Conservation (phyloP, 257 asterid species). For the Ehretia macrophylla region DNA sequence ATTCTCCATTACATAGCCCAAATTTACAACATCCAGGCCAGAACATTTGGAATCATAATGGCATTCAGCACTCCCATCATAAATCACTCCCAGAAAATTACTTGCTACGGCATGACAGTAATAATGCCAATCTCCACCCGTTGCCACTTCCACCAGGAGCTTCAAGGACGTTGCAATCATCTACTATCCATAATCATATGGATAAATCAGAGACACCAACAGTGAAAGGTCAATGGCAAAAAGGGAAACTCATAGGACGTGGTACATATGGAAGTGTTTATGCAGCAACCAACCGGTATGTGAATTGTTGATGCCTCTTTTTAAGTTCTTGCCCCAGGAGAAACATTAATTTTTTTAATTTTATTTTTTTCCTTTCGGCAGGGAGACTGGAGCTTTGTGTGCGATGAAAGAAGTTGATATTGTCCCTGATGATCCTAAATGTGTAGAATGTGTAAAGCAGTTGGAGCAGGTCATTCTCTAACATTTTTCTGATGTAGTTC, state of each 20-base stretch:
- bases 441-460: constrained; percentile 63
- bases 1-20: constrained; percentile 54
- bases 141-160: constrained; percentile 75
- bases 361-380: constrained; percentile 21
- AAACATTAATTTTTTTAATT: constrained; percentile 6
- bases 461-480: constrained; percentile 63
- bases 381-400: constrained; percentile 89
- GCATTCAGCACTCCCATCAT: constrained; percentile 22
- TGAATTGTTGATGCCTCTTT: constrained; percentile 1
- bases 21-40: constrained; percentile 19
- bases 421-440: constrained; percentile 67
- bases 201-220: constrained; percentile 39
- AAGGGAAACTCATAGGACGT: constrained; percentile 69
- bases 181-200: constrained; percentile 27
- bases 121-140: constrained; percentile 46
- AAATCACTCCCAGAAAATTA: constrained; percentile 46
- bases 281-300: constrained; percentile 73
- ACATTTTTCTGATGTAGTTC: constrained; percentile 13
- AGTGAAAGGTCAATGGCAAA: constrained; percentile 72
- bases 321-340: constrained; percentile 10
- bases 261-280: constrained; percentile 90
- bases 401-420: constrained; percentile 87
- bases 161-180: constrained; percentile 34
- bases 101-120: constrained; percentile 32
- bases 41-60: constrained; percentile 18